Evolutionary conservation across 2,329 filamentous ascomycete genomes (phyloP).

Genomic region (Cucurbitaria berberidis): DNA sequence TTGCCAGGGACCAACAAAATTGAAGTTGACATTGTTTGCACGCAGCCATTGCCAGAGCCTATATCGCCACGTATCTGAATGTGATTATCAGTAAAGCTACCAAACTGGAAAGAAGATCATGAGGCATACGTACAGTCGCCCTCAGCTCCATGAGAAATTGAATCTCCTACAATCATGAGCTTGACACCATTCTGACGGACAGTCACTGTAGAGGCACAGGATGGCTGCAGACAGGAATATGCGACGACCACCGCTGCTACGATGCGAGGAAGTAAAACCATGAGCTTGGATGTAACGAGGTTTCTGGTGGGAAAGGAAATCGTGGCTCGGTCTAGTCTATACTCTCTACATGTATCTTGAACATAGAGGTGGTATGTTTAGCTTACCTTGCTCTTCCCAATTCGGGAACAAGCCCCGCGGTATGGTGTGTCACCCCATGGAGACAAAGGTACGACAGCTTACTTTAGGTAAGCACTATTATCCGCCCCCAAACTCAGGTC

Average conservation of each 20-base stretch:
- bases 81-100: neutral
- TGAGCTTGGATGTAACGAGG: neutral
- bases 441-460: neutral
- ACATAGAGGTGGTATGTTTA: neutral
- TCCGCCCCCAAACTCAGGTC: neutral
- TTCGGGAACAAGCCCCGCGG: neutral
- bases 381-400: neutral
- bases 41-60: slow-evolving; percentile 10
- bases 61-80: slow-evolving; percentile 6
- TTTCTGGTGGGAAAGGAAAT: neutral
- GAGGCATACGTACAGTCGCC: slow-evolving; percentile 1
- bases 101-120: neutral
- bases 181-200: slow-evolving; percentile 7
- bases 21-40: slow-evolving; percentile 1
- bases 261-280: neutral
- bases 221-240: neutral
- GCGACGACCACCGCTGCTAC: neutral
- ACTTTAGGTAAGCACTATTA: neutral
- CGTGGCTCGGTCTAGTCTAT: neutral
- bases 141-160: slow-evolving; percentile 9
- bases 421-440: neutral
- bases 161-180: slow-evolving; percentile 9
- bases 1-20: slow-evolving; percentile 7
- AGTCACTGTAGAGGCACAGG: neutral
- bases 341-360: neutral